Evolutionary conservation across 2,329 filamentous ascomycete species (phyloP).

Genomic region (Trichoderma gracile): DNA sequence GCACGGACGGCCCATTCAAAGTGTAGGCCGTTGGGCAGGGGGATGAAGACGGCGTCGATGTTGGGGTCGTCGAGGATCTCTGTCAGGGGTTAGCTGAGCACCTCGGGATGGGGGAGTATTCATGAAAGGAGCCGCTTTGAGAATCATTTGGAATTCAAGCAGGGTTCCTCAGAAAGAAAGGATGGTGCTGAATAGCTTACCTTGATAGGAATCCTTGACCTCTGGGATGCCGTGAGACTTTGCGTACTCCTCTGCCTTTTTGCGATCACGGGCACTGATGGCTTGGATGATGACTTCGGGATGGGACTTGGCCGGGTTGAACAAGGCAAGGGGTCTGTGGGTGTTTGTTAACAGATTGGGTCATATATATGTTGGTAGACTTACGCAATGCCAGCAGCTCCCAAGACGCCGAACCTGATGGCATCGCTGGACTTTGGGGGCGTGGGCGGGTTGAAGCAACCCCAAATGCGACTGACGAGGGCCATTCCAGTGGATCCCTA

Average conservation of each 20-base stretch:
- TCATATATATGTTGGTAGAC: conserved; percentile 26
- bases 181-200: neutral
- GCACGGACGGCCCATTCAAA: conserved; percentile 51
- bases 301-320: conserved; percentile 53
- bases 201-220: conserved; percentile 52
- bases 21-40: conserved; percentile 47
- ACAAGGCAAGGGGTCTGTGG: conserved; percentile 44
- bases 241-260: conserved; percentile 51
- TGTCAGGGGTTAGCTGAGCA: neutral
- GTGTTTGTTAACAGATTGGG: neutral
- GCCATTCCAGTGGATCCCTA: neutral
- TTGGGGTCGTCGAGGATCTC: conserved; percentile 42
- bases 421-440: conserved; percentile 28
- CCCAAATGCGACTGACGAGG: conserved; percentile 20
- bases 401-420: conserved; percentile 45
- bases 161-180: too few relatives aligned
- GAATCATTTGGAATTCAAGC: too few relatives aligned
- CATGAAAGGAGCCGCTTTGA: too few relatives aligned
- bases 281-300: conserved; percentile 54
- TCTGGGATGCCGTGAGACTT: conserved; percentile 53
- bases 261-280: conserved; percentile 53
- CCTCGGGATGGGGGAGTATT: too few relatives aligned
- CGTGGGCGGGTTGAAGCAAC: conserved; percentile 13
- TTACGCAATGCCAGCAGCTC: conserved; percentile 44
- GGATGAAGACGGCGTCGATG: conserved; percentile 52